A percentile compares a stretch with the other conserved stretches of the same genome.
phyloP scores from a whole-genome alignment of 202 grass and related monocot genomes.

The Dendrocalamus latiflorus region DNA sequence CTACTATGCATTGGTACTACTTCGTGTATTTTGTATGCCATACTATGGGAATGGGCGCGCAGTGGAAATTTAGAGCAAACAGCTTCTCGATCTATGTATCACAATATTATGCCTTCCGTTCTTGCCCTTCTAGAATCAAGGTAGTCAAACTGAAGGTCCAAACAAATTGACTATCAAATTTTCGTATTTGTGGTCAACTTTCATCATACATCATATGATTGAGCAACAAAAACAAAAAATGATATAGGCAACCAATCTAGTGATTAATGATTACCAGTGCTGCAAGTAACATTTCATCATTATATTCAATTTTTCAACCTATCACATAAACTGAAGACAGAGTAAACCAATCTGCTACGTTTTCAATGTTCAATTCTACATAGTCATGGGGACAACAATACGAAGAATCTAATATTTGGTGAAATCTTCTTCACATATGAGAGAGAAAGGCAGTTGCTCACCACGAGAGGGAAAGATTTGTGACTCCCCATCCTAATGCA shows the following conservation, averaged over 20 bases:
- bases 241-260: background rate
- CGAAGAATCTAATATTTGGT: background rate
- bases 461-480: constrained; percentile 72
- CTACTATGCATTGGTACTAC: background rate
- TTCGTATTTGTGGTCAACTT: background rate
- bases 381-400: background rate
- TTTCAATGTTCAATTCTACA: background rate
- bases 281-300: background rate
- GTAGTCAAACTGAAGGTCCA: background rate
- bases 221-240: background rate
- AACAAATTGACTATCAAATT: background rate
- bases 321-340: background rate
- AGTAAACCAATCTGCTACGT: background rate
- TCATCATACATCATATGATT: background rate
- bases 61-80: background rate
- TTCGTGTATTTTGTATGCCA: background rate
- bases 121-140: background rate
- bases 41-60: background rate
- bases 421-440: background rate
- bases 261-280: background rate
- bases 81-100: background rate
- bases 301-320: background rate
- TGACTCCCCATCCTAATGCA: constrained; percentile 56
- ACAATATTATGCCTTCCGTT: background rate
- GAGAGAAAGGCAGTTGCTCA: constrained; percentile 8